These are phyloP conservation scores for Kalmusia sp. DNA, from an alignment of 2,329 filamentous ascomycete species.

Conservation along the genomic window DNA sequence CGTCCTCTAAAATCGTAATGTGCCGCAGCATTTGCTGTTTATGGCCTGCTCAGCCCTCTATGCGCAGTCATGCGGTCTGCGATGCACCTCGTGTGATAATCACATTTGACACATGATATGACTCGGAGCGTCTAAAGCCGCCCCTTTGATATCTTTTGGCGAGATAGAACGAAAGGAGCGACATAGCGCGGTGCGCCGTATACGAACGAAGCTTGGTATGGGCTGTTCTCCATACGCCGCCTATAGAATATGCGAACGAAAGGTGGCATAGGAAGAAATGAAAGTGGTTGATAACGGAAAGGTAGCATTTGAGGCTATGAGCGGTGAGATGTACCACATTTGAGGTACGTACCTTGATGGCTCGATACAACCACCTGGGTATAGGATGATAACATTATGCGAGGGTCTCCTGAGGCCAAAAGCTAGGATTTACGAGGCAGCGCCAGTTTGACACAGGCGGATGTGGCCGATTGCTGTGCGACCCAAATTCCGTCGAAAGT, in stretches of 20 bases:
- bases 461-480: conserved; percentile 30
- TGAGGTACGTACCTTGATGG: conserved; percentile 25
- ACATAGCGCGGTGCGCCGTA: not conserved
- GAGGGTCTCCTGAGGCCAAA: conserved; percentile 26
- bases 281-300: conserved; percentile 8
- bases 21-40: not conserved
- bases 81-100: not conserved
- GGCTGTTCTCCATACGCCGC: conserved; percentile 18
- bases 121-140: not conserved
- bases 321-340: conserved; percentile 33
- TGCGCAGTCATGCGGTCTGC: conserved; percentile 1
- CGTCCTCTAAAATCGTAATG: not conserved
- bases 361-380: conserved; percentile 18
- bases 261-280: conserved; percentile 5
- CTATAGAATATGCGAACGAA: not conserved
- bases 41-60: not conserved
- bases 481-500: conserved; percentile 24
- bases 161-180: not conserved
- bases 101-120: conserved; percentile 10
- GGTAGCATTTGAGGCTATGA: conserved; percentile 22
- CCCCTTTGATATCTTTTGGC: conserved; percentile 13
- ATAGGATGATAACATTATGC: conserved; percentile 16
- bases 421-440: conserved; percentile 13
- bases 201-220: conserved; percentile 5
- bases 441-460: conserved; percentile 23